Base-by-base conservation (phyloP, 2,329 filamentous ascomycete genomes). In the Pseudocercospora crystallina region DNA sequence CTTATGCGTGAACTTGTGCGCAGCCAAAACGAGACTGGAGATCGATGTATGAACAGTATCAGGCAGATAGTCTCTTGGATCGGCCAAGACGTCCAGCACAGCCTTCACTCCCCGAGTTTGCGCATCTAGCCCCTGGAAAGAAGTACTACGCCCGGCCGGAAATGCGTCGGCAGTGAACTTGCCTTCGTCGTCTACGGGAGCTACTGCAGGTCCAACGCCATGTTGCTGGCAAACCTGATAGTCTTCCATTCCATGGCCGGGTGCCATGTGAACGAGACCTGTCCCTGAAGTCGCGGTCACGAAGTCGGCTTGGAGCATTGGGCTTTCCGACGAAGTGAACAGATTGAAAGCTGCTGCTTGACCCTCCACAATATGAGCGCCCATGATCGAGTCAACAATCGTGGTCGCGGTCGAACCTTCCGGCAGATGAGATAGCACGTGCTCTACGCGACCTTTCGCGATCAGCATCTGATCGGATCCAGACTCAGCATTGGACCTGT, bases 181-280 rank as follows among this genome's bases (percentile, higher is more conserved):
- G 1, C 94, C 94, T 13, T 85, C 77, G 59, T 90, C 85, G 59
- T 95, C 85, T 11, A 99, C 85, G 0, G 92, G 92, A 4, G 92
- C 89, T 62, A 87, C 85, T 1, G 86, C 86, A 5, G 68, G 56
- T 1, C 82, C 76, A 48, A 97, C 87, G 1, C 82, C 85, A 39
- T 87, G 76, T 17, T 80, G 71, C 41, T 80, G 80, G 68, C 91
- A 96, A 5, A 86, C 83, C 54, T 92, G 84, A 66, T 97, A 99
- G 67, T 99, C 94, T 34, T 99, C 94, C 77, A 96, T 94, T 38
- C 94, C 94, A 66, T 99, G 94, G 2, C 94, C 94, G 5, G 94
- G 92, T 2, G 94, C 94, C 58, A 90, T 80, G 68, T 99, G 94
- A 30, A 99, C 94, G n/a, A 99, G 76, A 9, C 94, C 94, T 17